These are phyloP conservation scores for Cutaneotrichosporon sp. DNA, from an alignment of 1,284 basidiomycete genomes.

Conservation along the genomic window DNA sequence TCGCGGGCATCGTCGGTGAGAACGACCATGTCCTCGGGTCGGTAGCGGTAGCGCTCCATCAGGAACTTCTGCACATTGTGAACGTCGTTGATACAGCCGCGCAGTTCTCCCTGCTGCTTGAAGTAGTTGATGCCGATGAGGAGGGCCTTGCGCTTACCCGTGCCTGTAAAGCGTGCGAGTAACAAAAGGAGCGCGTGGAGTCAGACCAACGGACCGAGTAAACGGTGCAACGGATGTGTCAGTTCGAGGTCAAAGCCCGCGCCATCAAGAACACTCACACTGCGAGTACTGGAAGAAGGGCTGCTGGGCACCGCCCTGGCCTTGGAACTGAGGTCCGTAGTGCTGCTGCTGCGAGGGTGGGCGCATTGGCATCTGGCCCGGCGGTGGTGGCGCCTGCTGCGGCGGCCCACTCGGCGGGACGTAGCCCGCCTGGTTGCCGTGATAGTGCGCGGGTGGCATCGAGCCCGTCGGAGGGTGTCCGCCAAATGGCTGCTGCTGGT, in stretches of 20 bases:
- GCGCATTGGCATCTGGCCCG: constrained; percentile 3
- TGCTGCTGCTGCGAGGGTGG: constrained; percentile 58
- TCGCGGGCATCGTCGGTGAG: constrained; percentile 67
- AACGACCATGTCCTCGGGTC: constrained; percentile 74
- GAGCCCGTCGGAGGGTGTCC: constrained; percentile 14
- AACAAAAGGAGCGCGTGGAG: background rate
- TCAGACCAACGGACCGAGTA: background rate
- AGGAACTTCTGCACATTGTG: constrained; percentile 70
- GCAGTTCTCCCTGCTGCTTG: constrained; percentile 59
- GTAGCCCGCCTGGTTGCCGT: constrained; percentile 12
- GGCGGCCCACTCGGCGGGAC: background rate
- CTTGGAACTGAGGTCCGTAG: constrained; percentile 62
- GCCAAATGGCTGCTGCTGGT: background rate
- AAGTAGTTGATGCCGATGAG: constrained; percentile 63
- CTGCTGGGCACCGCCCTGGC: constrained; percentile 54
- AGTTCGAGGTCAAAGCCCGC: background rate
- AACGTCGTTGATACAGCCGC: constrained; percentile 85
- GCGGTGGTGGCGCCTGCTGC: constrained; percentile 1
- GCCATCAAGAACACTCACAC: constrained; percentile 52
- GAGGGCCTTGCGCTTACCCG: constrained; percentile 36
- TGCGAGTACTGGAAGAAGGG: constrained; percentile 75
- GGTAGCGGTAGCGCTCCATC: constrained; percentile 65
- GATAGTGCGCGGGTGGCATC: constrained; percentile 10
- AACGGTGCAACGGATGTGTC: background rate
- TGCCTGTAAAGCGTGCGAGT: constrained; percentile 18